Evolutionary conservation across 2,329 filamentous ascomycete species (phyloP), one percentile per base, ranked within the genome.

Genomic region (Calonectria naviculata): DNA sequence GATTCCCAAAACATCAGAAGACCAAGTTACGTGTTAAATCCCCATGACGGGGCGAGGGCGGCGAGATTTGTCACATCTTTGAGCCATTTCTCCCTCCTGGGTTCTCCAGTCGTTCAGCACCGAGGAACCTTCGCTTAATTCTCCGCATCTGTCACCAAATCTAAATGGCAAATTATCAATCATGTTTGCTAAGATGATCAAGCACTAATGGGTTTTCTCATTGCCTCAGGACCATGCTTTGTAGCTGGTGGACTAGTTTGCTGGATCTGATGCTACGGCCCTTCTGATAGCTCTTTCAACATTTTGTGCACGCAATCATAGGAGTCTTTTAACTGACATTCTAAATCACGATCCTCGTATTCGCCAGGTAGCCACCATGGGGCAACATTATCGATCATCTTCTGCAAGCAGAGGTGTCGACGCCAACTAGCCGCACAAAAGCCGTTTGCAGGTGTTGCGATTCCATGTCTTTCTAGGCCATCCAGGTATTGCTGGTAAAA

Each of bases 351-450:
- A 8, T 17, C 60, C 19, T 34, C 36, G 8, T 24, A 38, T 28
- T 47, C 41, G 1, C 70, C 60, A n/a, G 67, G 64, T 1, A 73
- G 13, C 15, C 44, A 70, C 70, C 70, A 73, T 24, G 67, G 72
- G 5, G 70, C 70, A n/a, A 68, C 52, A 6, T 54, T 41, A 6
- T 17, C 31, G 0, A 72, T 47, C 1, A 73, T 3, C 6, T 44
- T 52, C 5, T 72, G 61, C 5, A 72, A 1, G n/a, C 29, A 38
- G 28, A 1, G 24, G 54, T 49, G 42, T 46, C 41, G 36, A 21
- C 24, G 52, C 34, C 70, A 71, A 36, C 9, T 26, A 8, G 42
- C 19, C 1, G 21, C 15, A 12, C 26, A 41, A 0, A 71, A 31
- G 0, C 67, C 24, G 24, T 13, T 19, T 0, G 42, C 3, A 0